Conservation (phyloP, 169 alveolate species). For the Perkinsus olseni region DNA sequence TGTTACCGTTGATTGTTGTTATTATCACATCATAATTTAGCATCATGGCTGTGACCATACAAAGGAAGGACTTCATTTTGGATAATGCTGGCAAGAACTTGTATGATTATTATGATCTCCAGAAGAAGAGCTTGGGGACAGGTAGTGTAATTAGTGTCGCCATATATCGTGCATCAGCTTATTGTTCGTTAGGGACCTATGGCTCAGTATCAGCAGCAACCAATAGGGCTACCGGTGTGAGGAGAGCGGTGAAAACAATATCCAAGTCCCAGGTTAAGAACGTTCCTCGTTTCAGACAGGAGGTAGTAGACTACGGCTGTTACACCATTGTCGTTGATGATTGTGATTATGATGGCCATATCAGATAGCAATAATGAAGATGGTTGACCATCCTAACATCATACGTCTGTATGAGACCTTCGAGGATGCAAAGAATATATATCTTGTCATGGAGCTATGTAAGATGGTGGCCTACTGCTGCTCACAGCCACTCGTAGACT, state of each 20-base stretch:
- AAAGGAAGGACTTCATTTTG: not conserved
- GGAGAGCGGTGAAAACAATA: conserved; percentile 47
- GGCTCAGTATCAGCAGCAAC: conserved; percentile 54
- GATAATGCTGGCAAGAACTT: not conserved
- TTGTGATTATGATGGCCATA: too few species aligned
- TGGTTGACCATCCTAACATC: conserved; percentile 88
- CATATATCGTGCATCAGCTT: not conserved
- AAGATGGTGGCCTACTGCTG: not conserved
- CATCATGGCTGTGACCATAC: not conserved
- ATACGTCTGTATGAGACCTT: conserved; percentile 76
- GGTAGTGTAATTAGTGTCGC: not conserved
- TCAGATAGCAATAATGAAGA: conserved; percentile 26
- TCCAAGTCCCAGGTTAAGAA: conserved; percentile 44
- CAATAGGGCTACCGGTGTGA: conserved; percentile 8
- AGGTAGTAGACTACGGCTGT: conserved; percentile 51
- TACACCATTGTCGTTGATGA: too few species aligned
- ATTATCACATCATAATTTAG: too few species aligned
- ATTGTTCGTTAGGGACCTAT: conserved; percentile 35
- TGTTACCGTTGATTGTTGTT: too few species aligned
- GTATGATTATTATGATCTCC: conserved; percentile 27
- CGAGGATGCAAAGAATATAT: conserved; percentile 76
- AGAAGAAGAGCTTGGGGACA: conserved; percentile 29
- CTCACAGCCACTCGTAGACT: conserved; percentile 3
- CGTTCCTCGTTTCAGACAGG: conserved; percentile 48
- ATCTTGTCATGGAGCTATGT: conserved; percentile 80